Base-by-base conservation (phyloP, 108 stramenopile species). In the Skeletonema grethae region DNA sequence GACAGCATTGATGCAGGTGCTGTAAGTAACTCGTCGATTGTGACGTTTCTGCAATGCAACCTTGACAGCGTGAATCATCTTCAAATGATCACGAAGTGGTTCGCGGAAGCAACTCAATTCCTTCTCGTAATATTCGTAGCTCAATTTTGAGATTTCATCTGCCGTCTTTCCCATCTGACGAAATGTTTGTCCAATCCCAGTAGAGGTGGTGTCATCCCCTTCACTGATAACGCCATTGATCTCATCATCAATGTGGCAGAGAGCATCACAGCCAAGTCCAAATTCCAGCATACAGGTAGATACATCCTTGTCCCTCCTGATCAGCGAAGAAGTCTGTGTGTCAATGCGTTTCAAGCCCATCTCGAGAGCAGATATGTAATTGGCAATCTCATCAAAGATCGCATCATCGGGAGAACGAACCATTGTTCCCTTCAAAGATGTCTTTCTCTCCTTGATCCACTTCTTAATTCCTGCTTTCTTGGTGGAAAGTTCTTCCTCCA, bases 41-140 rank as follows among this genome's bases (percentile, higher is more conserved):
- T 80, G 79, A 41, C 96, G 89, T 78, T 88, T 75, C 50, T 79
- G 35, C 7, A 97, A 73, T 9, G 96, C 95, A n/a, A 73, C 65
- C 68, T 95, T 94, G 41, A 92, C 90, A 7, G 91, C 81, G 16
- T 70, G 70, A 7, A 96, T 80, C 66, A 86, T 68, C 15, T 86
- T 80, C 7, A 84, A 79, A 62, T 96, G 84, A 75, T 96, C 89
- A 18, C 87, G 64, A 32, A 97, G 67, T 29, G 88, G 85, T 25
- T 84, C 84, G 35, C 86, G 90, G 55, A 97, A 94, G 32, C 71
- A 43, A 29, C 56, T 58, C 57, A 67, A 66, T 70, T 96, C 93
- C 70, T 76, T 69, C 38, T 88, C 73, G 50, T 89, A 79, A 76
- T 95, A 84, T 28, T 84, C 73, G 5, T 76, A 60, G 56, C 69